Base-by-base conservation (phyloP, 116 monocot genomes). In the Thalassia testudinum region DNA sequence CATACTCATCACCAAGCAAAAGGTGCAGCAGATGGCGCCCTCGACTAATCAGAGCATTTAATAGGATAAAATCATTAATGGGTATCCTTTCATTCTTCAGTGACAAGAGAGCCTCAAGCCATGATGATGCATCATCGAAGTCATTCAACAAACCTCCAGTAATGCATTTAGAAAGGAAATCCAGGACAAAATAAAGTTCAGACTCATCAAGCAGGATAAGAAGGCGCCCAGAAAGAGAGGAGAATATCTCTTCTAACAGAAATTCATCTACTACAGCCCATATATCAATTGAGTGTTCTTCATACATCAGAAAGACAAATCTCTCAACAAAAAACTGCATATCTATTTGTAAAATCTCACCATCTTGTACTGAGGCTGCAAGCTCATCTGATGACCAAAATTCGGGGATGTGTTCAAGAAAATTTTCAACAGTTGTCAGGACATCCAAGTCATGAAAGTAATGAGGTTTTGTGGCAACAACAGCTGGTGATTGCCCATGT, bases 381-480 rank as follows among this genome's bases (percentile, higher is more conserved):
- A 97, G 77, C 66, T 97, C 97, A 26, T 74, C 72, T 19, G 97
- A 97, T 26, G 79, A 72, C 89, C 97, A 97, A 64, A 97, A 97
- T 49, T 76, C 79, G 21, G 82, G 90, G 22, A 97, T 82, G 59
- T 89, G 70, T 62, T 97, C 82, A 21, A 97, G 79, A 61, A 89
- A 97, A 68, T 89, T 97, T 29, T 89, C 82, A 5, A 89, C 77
- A 10, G 97, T 89, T 47, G 23, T 60, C 8, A 88, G 49, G 19
- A 97, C 67, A 89, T 97, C 86, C 57, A 89, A 70, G 48, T 89
- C 82, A 47, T 71, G 64, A 47, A 97, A 97, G 56, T 89, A 97
- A 69, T 97, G 97, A 52, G 97, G 97, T 65, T 97, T 97, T 18
- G 85, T 89, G 49, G 97, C 97, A 64, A 97, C 84, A 62, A 97